Evolutionary conservation across 371 early-diverging fungal genomes (phyloP).

Genomic region (Apophysomyces trapeziformis): DNA sequence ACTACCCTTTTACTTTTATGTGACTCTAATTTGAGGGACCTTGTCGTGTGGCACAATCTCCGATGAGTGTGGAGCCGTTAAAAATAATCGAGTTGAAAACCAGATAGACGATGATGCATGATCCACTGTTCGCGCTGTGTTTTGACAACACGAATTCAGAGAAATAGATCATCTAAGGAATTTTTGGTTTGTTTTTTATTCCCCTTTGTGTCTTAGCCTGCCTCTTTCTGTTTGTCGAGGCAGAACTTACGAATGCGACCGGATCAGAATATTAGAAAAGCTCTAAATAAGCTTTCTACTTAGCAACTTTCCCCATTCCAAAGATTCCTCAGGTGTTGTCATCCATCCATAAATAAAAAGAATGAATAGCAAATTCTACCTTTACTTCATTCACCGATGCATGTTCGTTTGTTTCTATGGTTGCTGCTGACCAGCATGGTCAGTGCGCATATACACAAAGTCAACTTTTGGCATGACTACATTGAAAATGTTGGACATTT

Average conservation of each 20-base stretch:
- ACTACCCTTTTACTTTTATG: not conserved
- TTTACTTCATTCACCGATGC: not conserved
- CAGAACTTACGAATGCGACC: slow-evolving; percentile 5
- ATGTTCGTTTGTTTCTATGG: not conserved
- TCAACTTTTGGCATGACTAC: not conserved
- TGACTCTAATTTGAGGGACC: not conserved
- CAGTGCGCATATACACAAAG: not conserved
- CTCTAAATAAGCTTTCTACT: not conserved
- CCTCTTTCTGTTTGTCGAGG: too few species aligned
- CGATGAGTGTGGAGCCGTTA: not conserved
- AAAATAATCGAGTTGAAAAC: too few species aligned
- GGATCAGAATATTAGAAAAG: not conserved
- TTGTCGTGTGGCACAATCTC: not conserved
- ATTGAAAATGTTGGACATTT: not conserved
- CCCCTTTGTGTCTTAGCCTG: too few species aligned
- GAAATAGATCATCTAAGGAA: too few species aligned
- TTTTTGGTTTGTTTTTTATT: too few species aligned
- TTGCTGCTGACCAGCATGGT: not conserved
- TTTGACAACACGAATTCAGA: too few species aligned
- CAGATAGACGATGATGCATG: too few species aligned
- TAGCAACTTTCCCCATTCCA: not conserved
- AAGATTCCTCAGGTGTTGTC: slow-evolving; percentile 1
- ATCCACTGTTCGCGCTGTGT: too few species aligned
- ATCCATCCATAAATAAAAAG: not conserved
- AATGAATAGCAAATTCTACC: not conserved